phyloP scores from a whole-genome alignment of 1,139 yeast genomes.

The Scheffersomyces insectosa region DNA sequence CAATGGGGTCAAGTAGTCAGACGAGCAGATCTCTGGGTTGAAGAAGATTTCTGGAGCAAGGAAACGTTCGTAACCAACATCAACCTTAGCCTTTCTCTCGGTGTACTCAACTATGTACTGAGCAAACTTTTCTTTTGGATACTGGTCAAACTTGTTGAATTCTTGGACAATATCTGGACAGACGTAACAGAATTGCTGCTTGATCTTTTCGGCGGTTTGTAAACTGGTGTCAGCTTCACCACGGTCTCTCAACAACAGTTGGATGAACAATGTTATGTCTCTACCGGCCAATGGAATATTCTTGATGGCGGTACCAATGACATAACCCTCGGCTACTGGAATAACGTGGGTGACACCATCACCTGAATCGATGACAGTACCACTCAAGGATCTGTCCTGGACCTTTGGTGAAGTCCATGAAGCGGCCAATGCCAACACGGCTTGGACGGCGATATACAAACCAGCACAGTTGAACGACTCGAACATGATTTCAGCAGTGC shows the following conservation, averaged over 20 bases:
- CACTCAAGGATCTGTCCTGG: slow-evolving; percentile 91
- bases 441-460: slow-evolving; percentile 96
- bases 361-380: slow-evolving; percentile 97
- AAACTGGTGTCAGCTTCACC: slow-evolving; percentile 94
- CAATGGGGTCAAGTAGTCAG: slow-evolving; percentile 92
- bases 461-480: slow-evolving; percentile 99
- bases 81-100: slow-evolving; percentile 76
- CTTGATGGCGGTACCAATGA: slow-evolving; percentile 94
- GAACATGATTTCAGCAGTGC: slow-evolving; percentile 97
- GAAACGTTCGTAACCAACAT: slow-evolving; percentile 95
- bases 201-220: slow-evolving; percentile 94
- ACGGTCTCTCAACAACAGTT: slow-evolving; percentile 89
- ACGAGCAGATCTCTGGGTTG: slow-evolving; percentile 95
- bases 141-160: slow-evolving; percentile 90
- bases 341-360: slow-evolving; percentile 98
- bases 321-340: slow-evolving; percentile 99
- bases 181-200: slow-evolving; percentile 95
- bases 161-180: slow-evolving; percentile 98
- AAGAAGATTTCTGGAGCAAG: slow-evolving; percentile 98
- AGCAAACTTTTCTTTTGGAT: slow-evolving; percentile 86
- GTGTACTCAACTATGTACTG: slow-evolving; percentile 83
- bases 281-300: slow-evolving; percentile 98
- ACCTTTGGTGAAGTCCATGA: slow-evolving; percentile 98
- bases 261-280: slow-evolving; percentile 93
- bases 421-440: slow-evolving; percentile 96